phyloP scores from a whole-genome alignment of 1,284 basidiomycete genomes.

The Trametes polyzona region DNA sequence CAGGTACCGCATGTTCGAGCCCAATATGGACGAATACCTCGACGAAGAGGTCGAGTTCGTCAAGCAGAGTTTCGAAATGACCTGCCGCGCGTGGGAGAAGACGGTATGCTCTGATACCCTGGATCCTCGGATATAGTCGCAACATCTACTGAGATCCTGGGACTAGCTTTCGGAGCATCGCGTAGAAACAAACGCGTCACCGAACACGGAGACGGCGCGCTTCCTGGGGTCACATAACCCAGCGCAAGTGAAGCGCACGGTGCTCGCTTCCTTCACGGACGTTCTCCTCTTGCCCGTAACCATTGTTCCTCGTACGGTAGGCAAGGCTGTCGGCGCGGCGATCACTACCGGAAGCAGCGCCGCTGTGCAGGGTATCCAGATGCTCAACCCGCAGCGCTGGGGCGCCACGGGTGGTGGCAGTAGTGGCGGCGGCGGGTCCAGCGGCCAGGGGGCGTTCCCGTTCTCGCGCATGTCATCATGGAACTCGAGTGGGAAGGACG shows the following conservation, averaged over 20 bases:
- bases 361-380: constrained; percentile 82
- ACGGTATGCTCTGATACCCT: constrained; percentile 51
- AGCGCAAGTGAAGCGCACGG: constrained; percentile 89
- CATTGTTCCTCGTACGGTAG: constrained; percentile 84
- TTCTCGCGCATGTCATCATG: constrained; percentile 22
- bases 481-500: constrained; percentile 28
- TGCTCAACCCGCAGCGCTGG: constrained; percentile 89
- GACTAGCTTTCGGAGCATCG: constrained; percentile 32
- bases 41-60: constrained; percentile 90
- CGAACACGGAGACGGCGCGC: constrained; percentile 51
- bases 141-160: background rate
- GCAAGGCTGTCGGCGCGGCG: constrained; percentile 74
- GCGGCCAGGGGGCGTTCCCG: constrained; percentile 17
- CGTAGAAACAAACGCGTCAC: constrained; percentile 34
- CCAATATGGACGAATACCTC: constrained; percentile 96
- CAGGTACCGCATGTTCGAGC: constrained; percentile 92
- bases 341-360: constrained; percentile 72
- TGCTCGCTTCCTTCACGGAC: constrained; percentile 90
- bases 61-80: constrained; percentile 73
- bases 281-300: constrained; percentile 92
- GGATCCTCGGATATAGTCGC: background rate
- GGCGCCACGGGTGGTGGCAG: constrained; percentile 40
- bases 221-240: constrained; percentile 90
- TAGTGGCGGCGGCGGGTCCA: constrained; percentile 7
- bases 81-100: constrained; percentile 81